phyloP scores from a whole-genome alignment of 75 land plant species.

The Picea glauca region DNA sequence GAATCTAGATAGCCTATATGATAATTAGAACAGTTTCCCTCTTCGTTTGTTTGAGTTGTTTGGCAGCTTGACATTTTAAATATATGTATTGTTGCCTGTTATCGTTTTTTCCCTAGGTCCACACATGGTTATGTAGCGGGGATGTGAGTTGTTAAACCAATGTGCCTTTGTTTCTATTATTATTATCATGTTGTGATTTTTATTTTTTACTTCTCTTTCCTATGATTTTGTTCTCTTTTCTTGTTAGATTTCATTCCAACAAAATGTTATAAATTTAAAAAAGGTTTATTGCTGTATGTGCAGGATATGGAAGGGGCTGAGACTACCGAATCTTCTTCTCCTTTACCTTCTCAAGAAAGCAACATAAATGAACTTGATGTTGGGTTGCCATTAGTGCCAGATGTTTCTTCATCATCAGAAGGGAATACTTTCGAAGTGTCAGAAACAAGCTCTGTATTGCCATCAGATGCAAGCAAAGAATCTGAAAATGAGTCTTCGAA shows the following conservation, averaged over 20 bases:
- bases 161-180: neutral
- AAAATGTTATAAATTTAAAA: neutral
- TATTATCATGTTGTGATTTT: neutral
- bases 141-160: too few relatives aligned
- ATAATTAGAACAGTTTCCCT: too few relatives aligned
- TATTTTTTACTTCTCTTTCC: neutral
- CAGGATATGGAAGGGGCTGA: constrained; percentile 8
- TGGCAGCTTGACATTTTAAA: too few relatives aligned
- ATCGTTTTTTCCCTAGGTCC: too few relatives aligned
- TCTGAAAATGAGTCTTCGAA: neutral
- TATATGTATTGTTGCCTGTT: too few relatives aligned
- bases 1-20: too few relatives aligned
- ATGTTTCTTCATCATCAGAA: constrained; percentile 2
- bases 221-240: neutral
- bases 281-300: constrained; percentile 4
- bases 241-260: neutral
- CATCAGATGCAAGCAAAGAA: constrained; percentile 2
- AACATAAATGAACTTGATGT: neutral
- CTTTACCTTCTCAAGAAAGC: neutral
- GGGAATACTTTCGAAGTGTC: neutral
- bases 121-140: too few relatives aligned
- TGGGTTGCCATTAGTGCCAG: neutral
- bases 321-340: neutral
- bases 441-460: constrained; percentile 3
- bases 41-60: too few relatives aligned